phyloP scores from a whole-genome alignment of 2,329 filamentous ascomycete genomes.

The Aureobasidium sp. region DNA sequence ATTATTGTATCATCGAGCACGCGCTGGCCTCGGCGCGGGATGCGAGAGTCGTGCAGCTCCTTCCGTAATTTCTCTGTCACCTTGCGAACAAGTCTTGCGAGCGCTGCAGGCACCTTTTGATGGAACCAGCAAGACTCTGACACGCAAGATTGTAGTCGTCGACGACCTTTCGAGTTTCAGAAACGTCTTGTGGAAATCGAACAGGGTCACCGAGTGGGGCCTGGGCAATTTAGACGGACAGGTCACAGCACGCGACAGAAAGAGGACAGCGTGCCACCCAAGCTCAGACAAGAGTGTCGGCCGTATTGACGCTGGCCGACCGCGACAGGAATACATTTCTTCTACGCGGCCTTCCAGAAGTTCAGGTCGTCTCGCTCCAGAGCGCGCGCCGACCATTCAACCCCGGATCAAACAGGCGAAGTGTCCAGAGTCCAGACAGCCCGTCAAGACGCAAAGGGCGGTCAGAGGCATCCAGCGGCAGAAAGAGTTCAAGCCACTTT shows the following conservation, averaged over 20 bases:
- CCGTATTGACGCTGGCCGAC: background rate
- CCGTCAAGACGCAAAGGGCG: conserved; percentile 7
- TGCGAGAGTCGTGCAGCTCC: background rate
- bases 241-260: conserved; percentile 2
- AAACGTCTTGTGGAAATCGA: background rate
- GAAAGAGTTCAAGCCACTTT: conserved; percentile 9
- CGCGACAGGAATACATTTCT: background rate
- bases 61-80: background rate
- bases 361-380: background rate
- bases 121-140: background rate
- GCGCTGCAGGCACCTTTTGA: background rate
- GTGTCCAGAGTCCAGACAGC: background rate
- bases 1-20: conserved; percentile 6
- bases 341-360: background rate
- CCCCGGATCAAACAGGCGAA: background rate
- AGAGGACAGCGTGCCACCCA: background rate
- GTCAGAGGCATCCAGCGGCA: conserved; percentile 9
- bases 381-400: background rate
- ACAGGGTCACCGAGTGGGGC: background rate
- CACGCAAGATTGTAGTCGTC: background rate
- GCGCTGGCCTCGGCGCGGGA: conserved; percentile 8
- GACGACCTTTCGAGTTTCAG: background rate
- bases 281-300: background rate
- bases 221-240: background rate
- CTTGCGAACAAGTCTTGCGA: background rate